Conservation (phyloP, 306 rosid genomes). For the Luffa aegyptiaca region DNA sequence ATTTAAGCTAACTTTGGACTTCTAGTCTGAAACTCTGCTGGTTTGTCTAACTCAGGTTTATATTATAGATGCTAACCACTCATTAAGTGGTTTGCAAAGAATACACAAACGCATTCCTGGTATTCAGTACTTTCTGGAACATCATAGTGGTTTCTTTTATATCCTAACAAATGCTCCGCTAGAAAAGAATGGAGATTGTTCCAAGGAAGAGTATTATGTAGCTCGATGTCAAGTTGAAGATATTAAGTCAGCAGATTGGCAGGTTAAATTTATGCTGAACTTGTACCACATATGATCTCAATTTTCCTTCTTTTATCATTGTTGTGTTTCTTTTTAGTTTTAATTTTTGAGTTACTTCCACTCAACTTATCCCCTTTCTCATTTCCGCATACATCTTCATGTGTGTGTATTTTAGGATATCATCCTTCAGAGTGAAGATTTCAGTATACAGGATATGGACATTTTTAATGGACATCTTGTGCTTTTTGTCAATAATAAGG, state of each 20-base stretch:
- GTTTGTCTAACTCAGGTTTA: conserved; percentile 58
- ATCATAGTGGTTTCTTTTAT: conserved; percentile 75
- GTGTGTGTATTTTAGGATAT: conserved; percentile 39
- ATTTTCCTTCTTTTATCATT: neutral
- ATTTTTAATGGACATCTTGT: conserved; percentile 72
- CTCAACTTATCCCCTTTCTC: conserved; percentile 3
- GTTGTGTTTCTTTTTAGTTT: neutral
- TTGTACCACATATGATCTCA: neutral
- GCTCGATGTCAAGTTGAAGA: conserved; percentile 55
- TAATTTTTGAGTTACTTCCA: neutral
- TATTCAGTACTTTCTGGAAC: conserved; percentile 76
- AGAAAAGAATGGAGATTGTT: conserved; percentile 29
- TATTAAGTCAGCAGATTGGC: conserved; percentile 44
- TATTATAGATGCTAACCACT: conserved; percentile 60
- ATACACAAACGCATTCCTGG: conserved; percentile 56
- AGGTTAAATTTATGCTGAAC: conserved; percentile 34
- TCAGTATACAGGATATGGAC: conserved; percentile 71
- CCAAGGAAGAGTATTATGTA: conserved; percentile 65
- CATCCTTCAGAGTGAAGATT: conserved; percentile 53
- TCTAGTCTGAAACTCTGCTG: conserved; percentile 19
- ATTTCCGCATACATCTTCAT: conserved; percentile 9
- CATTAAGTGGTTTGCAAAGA: conserved; percentile 46
- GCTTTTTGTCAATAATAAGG: conserved; percentile 62
- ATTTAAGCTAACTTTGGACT: conserved; percentile 7
- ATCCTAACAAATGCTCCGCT: conserved; percentile 77